Base-by-base conservation (phyloP, 768 basidiomycete species). In the Pulveroboletus frians region DNA sequence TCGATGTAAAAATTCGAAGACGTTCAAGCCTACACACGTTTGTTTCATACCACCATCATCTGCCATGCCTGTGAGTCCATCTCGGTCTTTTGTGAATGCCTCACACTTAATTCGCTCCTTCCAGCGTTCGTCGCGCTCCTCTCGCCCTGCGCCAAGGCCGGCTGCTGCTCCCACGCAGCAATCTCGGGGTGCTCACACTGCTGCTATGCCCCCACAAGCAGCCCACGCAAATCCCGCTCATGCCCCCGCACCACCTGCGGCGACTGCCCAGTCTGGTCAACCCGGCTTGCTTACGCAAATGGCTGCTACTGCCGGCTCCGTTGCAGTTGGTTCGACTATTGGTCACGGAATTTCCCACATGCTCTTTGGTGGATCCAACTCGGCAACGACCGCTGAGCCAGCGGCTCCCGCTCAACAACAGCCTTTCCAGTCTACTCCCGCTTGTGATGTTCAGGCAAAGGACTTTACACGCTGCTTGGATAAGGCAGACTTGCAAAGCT, bases 231-330 rank as follows among this genome's bases (percentile, higher is more conserved):
- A 79, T 52, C 61, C 79, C 40, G 53, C 66, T 46, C 69, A 73
- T 53, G 66, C 73, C 3, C 60, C 76, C 10, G 63, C 74, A 27
- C 68, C 79, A 44, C 58, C 76, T 0, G 58, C 54, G 14, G 13
- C 66, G 2, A 56, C 69, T 11, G 54, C 67, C 23, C 73, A 74
- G 39, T 66, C 76, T 1, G 61, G 74, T 51, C 73, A 77, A 53
- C 89, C 90, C 1, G 89, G 90, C 13, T 73, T 92, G 77, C 47
- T 92, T 15, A 76, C 80, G 0, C 85, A 88, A 61, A 92, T 92
- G 88, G 90, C 90, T 46, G 86, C 88, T 5, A 91, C 92, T 6
- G 92, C 91, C 23, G 92, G 91, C 53, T 88, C 88, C 49, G 91
- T 94, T 43, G 92, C 91, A 5, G 73, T 90, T 42, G 92, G 92